A percentile compares a stretch with the other conserved stretches of the same genome.
Conservation (phyloP, 306 rosid species). For the Sesbania bispinosa region DNA sequence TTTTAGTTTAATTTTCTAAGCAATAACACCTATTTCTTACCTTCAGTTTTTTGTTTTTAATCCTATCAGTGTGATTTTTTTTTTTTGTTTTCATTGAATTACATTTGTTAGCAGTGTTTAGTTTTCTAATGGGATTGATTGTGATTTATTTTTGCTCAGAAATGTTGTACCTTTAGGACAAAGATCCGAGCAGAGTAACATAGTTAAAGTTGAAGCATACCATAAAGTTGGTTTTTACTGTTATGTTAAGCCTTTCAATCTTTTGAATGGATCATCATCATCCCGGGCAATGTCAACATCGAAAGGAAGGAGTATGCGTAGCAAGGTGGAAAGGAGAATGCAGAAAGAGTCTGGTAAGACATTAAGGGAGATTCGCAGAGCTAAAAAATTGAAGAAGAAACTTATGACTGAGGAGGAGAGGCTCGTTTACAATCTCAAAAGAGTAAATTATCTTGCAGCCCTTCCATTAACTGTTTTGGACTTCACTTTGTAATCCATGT, state of each 20-base stretch:
- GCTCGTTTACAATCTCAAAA: constrained; percentile 83
- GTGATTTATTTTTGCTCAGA: constrained; percentile 37
- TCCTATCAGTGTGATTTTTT: not conserved
- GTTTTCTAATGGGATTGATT: constrained; percentile 13
- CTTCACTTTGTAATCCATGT: constrained; percentile 10
- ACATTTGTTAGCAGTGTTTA: not conserved
- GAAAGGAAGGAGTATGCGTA: constrained; percentile 85
- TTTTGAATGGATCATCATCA: constrained; percentile 45
- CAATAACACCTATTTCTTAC: not conserved
- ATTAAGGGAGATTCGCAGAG: constrained; percentile 77
- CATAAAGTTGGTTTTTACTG: constrained; percentile 32
- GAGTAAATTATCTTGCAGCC: constrained; percentile 47
- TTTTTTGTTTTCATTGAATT: not conserved
- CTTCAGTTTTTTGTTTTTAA: not conserved
- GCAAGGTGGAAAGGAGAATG: constrained; percentile 91
- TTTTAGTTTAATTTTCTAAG: too few relatives aligned
- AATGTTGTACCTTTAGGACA: constrained; percentile 40
- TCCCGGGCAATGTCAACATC: constrained; percentile 73
- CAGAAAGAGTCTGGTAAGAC: constrained; percentile 92
- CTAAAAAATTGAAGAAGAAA: constrained; percentile 79
- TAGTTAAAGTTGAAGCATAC: constrained; percentile 25
- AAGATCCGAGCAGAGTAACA: constrained; percentile 33
- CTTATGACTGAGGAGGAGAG: constrained; percentile 96
- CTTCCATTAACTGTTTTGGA: constrained; percentile 7
- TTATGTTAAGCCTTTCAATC: constrained; percentile 34